Base-by-base conservation (phyloP, 2,329 filamentous ascomycete species). In the Cladosporium sp. region DNA sequence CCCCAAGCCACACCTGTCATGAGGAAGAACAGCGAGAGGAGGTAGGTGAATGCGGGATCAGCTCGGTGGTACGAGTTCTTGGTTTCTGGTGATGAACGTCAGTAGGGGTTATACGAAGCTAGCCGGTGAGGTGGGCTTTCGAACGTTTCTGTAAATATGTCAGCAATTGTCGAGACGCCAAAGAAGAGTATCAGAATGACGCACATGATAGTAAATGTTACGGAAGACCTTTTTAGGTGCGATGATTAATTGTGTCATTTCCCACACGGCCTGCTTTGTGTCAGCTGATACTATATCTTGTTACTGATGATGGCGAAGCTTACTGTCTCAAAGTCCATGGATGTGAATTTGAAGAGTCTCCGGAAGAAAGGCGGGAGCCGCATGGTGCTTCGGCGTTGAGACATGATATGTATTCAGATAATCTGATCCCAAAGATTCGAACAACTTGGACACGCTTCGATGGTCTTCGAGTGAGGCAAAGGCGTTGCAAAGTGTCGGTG, bases 321-420 rank as follows among this genome's bases (percentile, higher is more conserved):
- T 55, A 63, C 63, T 75, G 84, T 84, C 64, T 86, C 83, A 63
- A 86, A 86, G 71, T 86, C 83, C 83, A 86, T 85, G 59, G 84
- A 82, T 9, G 82, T 82, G 62, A 85, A 85, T 66, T 86, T 86
- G 75, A 85, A 84, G 43, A 85, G 69, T 51, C 81, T 75, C 62
- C 82, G 82, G 71, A 85, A 84, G 74, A 84, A 84, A 57, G 80
- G 78, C 56, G 82, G 81, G 74, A 84, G 80, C 39, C 78, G 77
- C 61, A 82, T 67, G 53, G 69, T 77, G 49, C 71, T 50, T 25
- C 33, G 27, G 6, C 47, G 47, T 50, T 50, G 47, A 9, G 47
- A 30, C 47, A 50, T 50, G n/a, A 27, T 27, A 4, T 4, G 5
- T 27, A 4, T 27, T 27, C 9, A 4, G 22, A 27, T 27, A 9